phyloP scores from a whole-genome alignment of 805 yeast species.

The Saturnispora saitoi region DNA sequence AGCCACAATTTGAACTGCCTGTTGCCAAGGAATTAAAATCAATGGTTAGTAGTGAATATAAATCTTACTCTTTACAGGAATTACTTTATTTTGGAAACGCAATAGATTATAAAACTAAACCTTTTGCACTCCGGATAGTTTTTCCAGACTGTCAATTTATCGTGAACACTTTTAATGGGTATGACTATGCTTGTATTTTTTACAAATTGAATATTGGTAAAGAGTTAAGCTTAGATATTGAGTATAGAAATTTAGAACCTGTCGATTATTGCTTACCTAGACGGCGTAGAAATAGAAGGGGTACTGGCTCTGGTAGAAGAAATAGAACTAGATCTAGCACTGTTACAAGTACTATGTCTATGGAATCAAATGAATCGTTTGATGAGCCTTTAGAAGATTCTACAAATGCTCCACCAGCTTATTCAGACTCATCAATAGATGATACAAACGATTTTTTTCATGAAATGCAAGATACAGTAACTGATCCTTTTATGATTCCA shows the following conservation, averaged over 20 bases:
- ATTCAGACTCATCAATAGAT: conserved; percentile 11
- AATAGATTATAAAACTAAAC: conserved; percentile 21
- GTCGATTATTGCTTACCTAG: conserved; percentile 27
- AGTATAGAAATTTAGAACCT: conserved; percentile 20
- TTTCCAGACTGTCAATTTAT: conserved; percentile 24
- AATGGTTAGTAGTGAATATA: conserved; percentile 3
- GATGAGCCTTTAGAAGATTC: background rate
- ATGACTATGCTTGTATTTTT: conserved; percentile 22
- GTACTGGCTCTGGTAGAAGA: conserved; percentile 4
- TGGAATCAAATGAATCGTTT: background rate
- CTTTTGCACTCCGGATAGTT: conserved; percentile 26
- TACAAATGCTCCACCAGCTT: conserved; percentile 1
- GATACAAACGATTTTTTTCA: background rate
- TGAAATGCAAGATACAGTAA: conserved; percentile 2
- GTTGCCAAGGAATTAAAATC: background rate
- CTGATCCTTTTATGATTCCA: conserved; percentile 5
- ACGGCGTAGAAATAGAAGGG: conserved; percentile 11
- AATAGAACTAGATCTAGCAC: conserved; percentile 5
- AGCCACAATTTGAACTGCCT: background rate
- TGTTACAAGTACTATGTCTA: conserved; percentile 4
- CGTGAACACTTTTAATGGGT: conserved; percentile 23
- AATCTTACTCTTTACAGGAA: conserved; percentile 26
- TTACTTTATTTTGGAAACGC: conserved; percentile 27
- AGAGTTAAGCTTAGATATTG: conserved; percentile 28
- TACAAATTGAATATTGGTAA: conserved; percentile 26